These are phyloP conservation scores for Coemansia interrupta DNA, from an alignment of 192 early-diverging fungal genomes.

Conservation along the genomic window DNA sequence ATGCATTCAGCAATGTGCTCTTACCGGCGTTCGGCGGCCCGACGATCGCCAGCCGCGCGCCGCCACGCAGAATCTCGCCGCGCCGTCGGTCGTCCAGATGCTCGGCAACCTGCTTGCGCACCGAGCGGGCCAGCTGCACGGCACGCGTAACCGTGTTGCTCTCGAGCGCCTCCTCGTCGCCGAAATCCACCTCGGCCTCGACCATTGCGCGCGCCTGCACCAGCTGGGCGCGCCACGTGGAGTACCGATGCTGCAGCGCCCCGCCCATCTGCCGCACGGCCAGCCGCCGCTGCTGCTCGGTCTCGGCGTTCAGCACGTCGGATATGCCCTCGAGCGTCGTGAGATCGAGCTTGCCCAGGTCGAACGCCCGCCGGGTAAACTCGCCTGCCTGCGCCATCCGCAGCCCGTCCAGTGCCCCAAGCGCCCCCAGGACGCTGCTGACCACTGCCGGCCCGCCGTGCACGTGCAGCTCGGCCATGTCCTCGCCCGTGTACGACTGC, in stretches of 20 bases:
- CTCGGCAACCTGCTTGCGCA: constrained; percentile 19
- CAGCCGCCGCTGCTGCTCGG: constrained; percentile 65
- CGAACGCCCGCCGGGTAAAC: constrained; percentile 71
- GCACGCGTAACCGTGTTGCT: constrained; percentile 54
- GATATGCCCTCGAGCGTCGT: constrained; percentile 70
- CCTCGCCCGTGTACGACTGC: constrained; percentile 71
- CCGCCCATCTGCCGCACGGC: constrained; percentile 71
- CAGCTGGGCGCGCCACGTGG: constrained; percentile 59
- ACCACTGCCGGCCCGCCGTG: constrained; percentile 74
- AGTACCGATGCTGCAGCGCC: constrained; percentile 60
- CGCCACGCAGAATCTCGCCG: constrained; percentile 70
- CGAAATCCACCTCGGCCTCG: constrained; percentile 76
- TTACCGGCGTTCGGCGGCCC: constrained; percentile 80
- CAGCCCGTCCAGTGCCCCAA: constrained; percentile 47
- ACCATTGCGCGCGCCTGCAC: constrained; percentile 59
- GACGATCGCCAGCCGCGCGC: constrained; percentile 66
- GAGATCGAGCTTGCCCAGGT: constrained; percentile 69
- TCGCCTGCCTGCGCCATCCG: constrained; percentile 73
- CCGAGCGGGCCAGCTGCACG: not conserved
- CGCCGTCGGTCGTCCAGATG: constrained; percentile 63
- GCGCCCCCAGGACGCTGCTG: constrained; percentile 54
- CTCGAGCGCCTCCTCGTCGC: constrained; percentile 78
- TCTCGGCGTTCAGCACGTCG: constrained; percentile 76
- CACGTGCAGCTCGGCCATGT: constrained; percentile 69
- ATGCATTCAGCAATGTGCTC: constrained; percentile 69